These are phyloP conservation scores for Arabidopsis thaliana DNA, from an alignment of 345 rosid genomes.

Conservation along the genomic window DNA sequence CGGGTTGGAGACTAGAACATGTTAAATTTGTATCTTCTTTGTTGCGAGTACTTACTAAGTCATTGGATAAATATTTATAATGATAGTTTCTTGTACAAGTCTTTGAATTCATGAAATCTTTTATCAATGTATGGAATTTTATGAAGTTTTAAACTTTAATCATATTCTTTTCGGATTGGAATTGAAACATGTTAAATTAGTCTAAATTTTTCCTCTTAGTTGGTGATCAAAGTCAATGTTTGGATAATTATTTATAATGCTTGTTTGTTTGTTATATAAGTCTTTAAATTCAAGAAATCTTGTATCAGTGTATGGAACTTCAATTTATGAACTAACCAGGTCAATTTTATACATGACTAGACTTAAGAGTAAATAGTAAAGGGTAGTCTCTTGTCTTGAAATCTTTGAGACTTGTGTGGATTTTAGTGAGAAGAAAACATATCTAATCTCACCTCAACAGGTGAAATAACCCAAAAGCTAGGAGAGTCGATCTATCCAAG, in stretches of 20 bases:
- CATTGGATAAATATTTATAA: slow-evolving; percentile 14
- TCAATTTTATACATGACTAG: slow-evolving; percentile 12
- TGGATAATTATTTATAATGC: slow-evolving; percentile 12
- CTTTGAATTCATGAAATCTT: background rate
- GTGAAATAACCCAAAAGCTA: slow-evolving; percentile 28
- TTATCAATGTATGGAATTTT: background rate
- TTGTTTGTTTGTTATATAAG: slow-evolving; percentile 14
- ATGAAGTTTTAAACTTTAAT: background rate
- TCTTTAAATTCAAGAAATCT: background rate
- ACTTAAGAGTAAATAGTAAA: slow-evolving; percentile 5
- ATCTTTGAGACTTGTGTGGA: slow-evolving; percentile 3
- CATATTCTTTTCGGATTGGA: background rate
- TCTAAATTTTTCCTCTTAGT: background rate
- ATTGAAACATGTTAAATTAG: background rate
- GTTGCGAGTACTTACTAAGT: background rate
- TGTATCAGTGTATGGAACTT: background rate
- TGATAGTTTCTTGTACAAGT: background rate
- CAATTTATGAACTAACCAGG: background rate
- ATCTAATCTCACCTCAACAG: slow-evolving; percentile 23
- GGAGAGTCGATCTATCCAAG: slow-evolving; percentile 13
- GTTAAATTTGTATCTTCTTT: background rate
- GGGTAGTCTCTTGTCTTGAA: slow-evolving; percentile 12
- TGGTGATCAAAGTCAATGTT: slow-evolving; percentile 5
- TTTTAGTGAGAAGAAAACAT: slow-evolving; percentile 23
- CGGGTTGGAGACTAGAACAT: background rate